Conservation (phyloP, 2,329 filamentous ascomycete species). For the Madurella mycetomatis region DNA sequence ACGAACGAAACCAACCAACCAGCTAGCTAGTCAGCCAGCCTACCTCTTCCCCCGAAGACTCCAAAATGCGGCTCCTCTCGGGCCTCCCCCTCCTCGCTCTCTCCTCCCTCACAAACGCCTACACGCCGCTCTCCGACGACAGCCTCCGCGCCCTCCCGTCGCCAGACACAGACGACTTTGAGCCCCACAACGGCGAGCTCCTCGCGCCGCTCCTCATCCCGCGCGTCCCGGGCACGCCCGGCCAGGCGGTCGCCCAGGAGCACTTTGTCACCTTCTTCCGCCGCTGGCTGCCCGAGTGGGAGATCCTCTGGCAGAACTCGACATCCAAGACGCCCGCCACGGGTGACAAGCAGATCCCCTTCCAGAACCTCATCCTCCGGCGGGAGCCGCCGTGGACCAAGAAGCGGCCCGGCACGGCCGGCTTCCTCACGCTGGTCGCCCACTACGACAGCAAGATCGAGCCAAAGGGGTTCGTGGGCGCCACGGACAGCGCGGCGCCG, state of each 20-base stretch:
- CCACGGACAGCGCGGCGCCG: constrained; percentile 77
- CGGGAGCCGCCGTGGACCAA: constrained; percentile 72
- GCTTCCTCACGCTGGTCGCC: constrained; percentile 70
- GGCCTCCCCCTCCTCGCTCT: not conserved
- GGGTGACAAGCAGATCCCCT: constrained; percentile 59
- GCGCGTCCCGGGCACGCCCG: constrained; percentile 81
- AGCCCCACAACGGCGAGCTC: constrained; percentile 65
- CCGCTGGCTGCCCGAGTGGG: constrained; percentile 76
- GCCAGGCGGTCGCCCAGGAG: constrained; percentile 65
- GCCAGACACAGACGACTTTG: constrained; percentile 59
- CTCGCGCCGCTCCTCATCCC: constrained; percentile 84
- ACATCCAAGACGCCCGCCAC: constrained; percentile 76
- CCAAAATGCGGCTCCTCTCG: constrained; percentile 9
- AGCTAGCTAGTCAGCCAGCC: not conserved
- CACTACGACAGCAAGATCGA: constrained; percentile 77
- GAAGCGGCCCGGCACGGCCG: constrained; percentile 58
- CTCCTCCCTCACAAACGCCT: constrained; percentile 14
- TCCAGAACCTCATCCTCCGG: constrained; percentile 71
- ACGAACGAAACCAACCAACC: not conserved
- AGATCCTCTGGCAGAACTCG: constrained; percentile 78
- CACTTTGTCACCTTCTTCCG: constrained; percentile 85
- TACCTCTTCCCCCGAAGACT: not conserved
- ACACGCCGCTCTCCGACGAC: constrained; percentile 27
- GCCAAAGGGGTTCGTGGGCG: constrained; percentile 74
- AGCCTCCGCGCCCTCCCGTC: constrained; percentile 55